These are phyloP conservation scores for Colletotrichum lindemuthianum DNA, from an alignment of 2,329 filamentous ascomycete species.

Conservation along the genomic window DNA sequence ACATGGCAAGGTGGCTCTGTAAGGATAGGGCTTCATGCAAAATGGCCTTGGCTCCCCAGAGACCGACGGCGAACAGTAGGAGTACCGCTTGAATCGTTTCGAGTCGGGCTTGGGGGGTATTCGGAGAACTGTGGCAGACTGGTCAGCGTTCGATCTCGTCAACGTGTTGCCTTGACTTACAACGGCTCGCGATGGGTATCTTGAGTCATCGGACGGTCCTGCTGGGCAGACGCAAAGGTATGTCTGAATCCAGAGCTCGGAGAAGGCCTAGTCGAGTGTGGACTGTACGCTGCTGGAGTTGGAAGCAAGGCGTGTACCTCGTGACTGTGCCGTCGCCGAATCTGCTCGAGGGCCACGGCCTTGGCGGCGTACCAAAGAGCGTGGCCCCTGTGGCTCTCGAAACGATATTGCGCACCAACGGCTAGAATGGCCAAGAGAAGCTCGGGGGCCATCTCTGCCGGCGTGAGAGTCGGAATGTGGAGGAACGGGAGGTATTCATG, in stretches of 20 bases:
- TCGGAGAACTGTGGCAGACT: constrained; percentile 58
- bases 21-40: constrained; percentile 68
- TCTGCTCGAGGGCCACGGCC: constrained; percentile 67
- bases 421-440: constrained; percentile 74
- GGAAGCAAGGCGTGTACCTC: constrained; percentile 67
- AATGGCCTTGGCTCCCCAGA: constrained; percentile 70
- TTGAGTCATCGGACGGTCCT: constrained; percentile 65
- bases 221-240: constrained; percentile 67
- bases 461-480: constrained; percentile 73
- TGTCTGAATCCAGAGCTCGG: constrained; percentile 67
- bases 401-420: constrained; percentile 73
- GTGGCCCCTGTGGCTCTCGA: constrained; percentile 68
- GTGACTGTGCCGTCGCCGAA: constrained; percentile 65
- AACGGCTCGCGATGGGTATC: constrained; percentile 69
- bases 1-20: constrained; percentile 66
- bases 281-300: constrained; percentile 67
- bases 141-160: not conserved
- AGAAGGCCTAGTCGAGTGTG: constrained; percentile 68
- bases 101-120: constrained; percentile 67
- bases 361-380: constrained; percentile 71
- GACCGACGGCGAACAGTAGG: constrained; percentile 67
- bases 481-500: constrained; percentile 68
- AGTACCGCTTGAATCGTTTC: constrained; percentile 74
- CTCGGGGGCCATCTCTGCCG: constrained; percentile 73
- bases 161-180: constrained; percentile 52